A percentile compares a stretch with the other conserved stretches of the same genome.
phyloP scores from a whole-genome alignment of 208 protist species.

The Blechomonas ayalai region DNA sequence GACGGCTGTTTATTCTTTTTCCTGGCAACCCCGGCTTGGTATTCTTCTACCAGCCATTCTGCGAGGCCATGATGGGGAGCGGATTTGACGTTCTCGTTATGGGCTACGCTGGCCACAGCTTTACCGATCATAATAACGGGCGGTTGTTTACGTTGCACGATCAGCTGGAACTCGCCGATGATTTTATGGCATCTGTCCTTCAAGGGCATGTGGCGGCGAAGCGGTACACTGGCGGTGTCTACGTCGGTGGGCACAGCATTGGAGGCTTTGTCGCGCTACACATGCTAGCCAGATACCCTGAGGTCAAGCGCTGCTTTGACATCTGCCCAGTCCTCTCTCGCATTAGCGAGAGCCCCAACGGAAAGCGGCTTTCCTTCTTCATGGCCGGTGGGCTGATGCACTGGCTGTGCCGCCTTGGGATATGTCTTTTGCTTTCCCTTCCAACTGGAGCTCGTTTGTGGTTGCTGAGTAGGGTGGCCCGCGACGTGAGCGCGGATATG shows the following conservation, averaged over 20 bases:
- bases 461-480: constrained; percentile 15
- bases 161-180: constrained; percentile 52
- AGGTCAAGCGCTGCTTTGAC: constrained; percentile 52
- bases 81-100: constrained; percentile 65
- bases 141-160: constrained; percentile 60
- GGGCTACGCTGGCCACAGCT: constrained; percentile 64
- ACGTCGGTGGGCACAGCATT: constrained; percentile 73
- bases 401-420: constrained; percentile 13
- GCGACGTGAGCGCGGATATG: constrained; percentile 9
- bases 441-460: constrained; percentile 9
- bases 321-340: constrained; percentile 56
- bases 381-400: constrained; percentile 23
- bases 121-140: constrained; percentile 44
- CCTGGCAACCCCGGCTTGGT: constrained; percentile 67
- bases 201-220: constrained; percentile 3
- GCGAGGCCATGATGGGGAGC: constrained; percentile 10
- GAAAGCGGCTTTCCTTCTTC: constrained; percentile 20
- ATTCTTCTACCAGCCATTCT: constrained; percentile 58
- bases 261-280: constrained; percentile 66
- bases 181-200: constrained; percentile 25
- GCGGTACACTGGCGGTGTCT: constrained; percentile 43
- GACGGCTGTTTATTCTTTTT: constrained; percentile 53
- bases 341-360: constrained; percentile 55
- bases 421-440: constrained; percentile 20
- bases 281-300: constrained; percentile 31